A percentile compares a stretch with the other conserved stretches of the same genome.
Evolutionary conservation across 2,329 filamentous ascomycete genomes (phyloP).

Genomic region (Pyrenophora teres): DNA sequence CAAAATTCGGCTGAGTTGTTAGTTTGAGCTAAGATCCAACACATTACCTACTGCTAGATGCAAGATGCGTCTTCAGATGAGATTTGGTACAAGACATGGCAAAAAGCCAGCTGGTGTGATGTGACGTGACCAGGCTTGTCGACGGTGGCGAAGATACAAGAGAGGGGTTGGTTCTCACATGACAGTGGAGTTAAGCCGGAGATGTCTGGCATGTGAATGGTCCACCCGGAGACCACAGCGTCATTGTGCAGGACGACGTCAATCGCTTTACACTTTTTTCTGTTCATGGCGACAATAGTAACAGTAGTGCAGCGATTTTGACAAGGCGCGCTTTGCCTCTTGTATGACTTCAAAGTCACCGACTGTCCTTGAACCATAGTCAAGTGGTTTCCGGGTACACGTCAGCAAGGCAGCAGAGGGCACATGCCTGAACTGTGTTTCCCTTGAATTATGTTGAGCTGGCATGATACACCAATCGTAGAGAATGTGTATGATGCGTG

Average conservation of each 20-base stretch:
- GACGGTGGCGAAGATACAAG: constrained; percentile 22
- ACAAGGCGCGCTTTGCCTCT: constrained; percentile 11
- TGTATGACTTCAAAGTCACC: neutral
- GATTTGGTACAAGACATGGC: constrained; percentile 3
- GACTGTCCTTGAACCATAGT: constrained; percentile 14
- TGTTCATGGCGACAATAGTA: neutral
- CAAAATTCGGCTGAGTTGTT: too few relatives aligned
- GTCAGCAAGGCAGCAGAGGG: constrained; percentile 5
- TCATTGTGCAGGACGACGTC: constrained; percentile 38
- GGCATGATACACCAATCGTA: constrained; percentile 15
- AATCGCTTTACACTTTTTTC: constrained; percentile 14
- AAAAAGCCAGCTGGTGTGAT: neutral
- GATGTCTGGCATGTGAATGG: constrained; percentile 23
- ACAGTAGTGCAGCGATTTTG: too few relatives aligned
- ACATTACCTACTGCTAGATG: too few relatives aligned
- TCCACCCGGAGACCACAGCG: constrained; percentile 17
- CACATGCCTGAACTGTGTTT: constrained; percentile 18
- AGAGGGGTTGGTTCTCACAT: constrained; percentile 23
- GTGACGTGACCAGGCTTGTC: constrained; percentile 16
- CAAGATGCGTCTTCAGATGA: neutral
- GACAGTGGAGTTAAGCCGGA: constrained; percentile 35
- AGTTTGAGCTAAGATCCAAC: too few relatives aligned
- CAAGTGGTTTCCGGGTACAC: neutral
- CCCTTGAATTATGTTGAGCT: constrained; percentile 17
- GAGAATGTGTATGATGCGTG: neutral